Conservation (phyloP, 2,329 filamentous ascomycete genomes). For the Microcyclospora tardicrescens region DNA sequence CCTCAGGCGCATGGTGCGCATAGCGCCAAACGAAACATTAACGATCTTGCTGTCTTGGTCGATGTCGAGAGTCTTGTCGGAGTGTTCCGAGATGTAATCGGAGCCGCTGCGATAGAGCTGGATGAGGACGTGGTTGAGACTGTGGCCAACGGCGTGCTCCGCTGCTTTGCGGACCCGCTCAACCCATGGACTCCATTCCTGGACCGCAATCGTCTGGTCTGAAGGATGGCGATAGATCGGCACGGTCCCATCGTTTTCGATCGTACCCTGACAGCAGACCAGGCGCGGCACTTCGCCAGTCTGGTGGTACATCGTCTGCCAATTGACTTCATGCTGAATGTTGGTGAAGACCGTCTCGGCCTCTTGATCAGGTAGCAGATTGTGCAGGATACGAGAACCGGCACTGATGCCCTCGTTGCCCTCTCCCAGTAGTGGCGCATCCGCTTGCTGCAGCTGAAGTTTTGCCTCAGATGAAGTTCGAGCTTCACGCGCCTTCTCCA, state of each 20-base stretch:
- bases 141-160: slow-evolving; percentile 61
- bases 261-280: slow-evolving; percentile 72
- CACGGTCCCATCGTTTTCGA: slow-evolving; percentile 62
- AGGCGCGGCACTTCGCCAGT: slow-evolving; percentile 83
- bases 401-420: slow-evolving; percentile 37
- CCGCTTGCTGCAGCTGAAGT: no score
- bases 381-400: slow-evolving; percentile 60
- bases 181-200: slow-evolving; percentile 64
- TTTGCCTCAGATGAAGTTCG: no score
- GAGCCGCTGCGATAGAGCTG: slow-evolving; percentile 81
- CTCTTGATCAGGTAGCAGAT: slow-evolving; percentile 47
- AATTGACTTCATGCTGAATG: slow-evolving; percentile 62
- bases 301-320: slow-evolving; percentile 87
- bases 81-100: slow-evolving; percentile 93
- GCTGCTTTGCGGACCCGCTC: slow-evolving; percentile 53
- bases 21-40: slow-evolving; percentile 85
- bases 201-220: slow-evolving; percentile 69
- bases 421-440: slow-evolving; percentile 15
- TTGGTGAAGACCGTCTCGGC: slow-evolving; percentile 52
- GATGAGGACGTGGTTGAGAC: slow-evolving; percentile 81
- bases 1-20: slow-evolving; percentile 78
- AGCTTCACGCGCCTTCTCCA: background rate
- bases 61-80: slow-evolving; percentile 92
- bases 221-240: slow-evolving; percentile 93
- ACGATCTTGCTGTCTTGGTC: slow-evolving; percentile 68